Conservation (phyloP, 2,329 filamentous ascomycete species). For the Diaporthe vaccinii region DNA sequence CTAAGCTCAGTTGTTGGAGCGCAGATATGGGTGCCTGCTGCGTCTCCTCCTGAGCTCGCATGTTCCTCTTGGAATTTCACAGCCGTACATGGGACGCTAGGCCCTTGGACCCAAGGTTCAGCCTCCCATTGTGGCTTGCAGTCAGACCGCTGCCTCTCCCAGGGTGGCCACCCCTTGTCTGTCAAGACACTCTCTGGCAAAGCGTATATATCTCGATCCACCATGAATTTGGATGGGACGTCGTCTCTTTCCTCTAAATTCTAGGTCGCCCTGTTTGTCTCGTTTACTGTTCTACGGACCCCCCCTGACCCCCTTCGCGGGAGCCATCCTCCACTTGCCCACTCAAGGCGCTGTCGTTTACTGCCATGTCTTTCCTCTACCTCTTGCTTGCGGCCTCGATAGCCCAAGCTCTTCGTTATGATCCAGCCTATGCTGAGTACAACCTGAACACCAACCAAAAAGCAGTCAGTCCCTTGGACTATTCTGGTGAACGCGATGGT, state of each 20-base stretch:
- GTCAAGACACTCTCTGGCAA: neutral
- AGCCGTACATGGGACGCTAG: conserved; percentile 18
- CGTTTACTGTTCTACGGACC: neutral
- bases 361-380: conserved; percentile 41
- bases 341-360: conserved; percentile 35
- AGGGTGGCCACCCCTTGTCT: conserved; percentile 1
- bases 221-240: neutral
- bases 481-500: conserved; percentile 66
- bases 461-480: conserved; percentile 67
- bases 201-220: conserved; percentile 21
- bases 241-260: neutral
- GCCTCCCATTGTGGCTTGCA: conserved; percentile 17
- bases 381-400: conserved; percentile 39
- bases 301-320: neutral
- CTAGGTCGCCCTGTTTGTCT: neutral
- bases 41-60: neutral
- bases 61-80: conserved; percentile 7
- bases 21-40: conserved; percentile 18
- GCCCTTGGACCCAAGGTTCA: conserved; percentile 7
- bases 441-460: conserved; percentile 72
- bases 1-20: neutral
- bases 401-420: conserved; percentile 45
- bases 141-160: conserved; percentile 3
- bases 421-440: conserved; percentile 56
- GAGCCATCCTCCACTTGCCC: conserved; percentile 29